Conservation (phyloP, 2,329 filamentous ascomycete species). For the Cordyceps farinosa region DNA sequence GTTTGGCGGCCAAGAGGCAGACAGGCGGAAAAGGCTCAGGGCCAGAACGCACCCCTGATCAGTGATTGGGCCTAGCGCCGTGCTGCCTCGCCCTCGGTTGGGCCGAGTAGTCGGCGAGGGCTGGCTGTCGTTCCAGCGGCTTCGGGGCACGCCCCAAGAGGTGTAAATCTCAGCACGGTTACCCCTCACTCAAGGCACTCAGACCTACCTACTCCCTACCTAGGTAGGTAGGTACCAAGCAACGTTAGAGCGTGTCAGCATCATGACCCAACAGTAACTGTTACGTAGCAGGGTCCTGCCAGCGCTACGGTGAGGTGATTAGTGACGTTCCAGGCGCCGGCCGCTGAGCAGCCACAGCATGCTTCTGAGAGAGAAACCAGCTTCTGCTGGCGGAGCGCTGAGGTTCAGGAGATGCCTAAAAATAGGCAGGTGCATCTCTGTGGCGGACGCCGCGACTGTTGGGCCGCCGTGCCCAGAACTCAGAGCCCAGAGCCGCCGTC, state of each 20-base stretch:
- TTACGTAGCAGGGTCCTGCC: not conserved
- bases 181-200: slow-evolving; percentile 17
- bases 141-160: slow-evolving; percentile 15
- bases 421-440: too few relatives aligned
- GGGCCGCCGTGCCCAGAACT: not conserved
- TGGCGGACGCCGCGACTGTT: too few relatives aligned
- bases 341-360: not conserved
- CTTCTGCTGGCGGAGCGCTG: too few relatives aligned
- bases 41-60: not conserved
- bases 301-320: not conserved
- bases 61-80: not conserved
- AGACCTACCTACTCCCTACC: too few relatives aligned
- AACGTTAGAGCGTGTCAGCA: not conserved
- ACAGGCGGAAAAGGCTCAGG: too few relatives aligned
- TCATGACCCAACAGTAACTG: not conserved
- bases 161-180: slow-evolving; percentile 27
- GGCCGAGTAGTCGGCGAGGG: not conserved
- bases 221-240: too few relatives aligned
- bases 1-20: not conserved
- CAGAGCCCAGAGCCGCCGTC: not conserved
- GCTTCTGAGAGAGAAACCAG: too few relatives aligned
- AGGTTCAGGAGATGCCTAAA: too few relatives aligned
- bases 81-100: not conserved
- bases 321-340: not conserved
- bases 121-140: slow-evolving; percentile 22